These are phyloP conservation scores for Hapsidospora chrysogenum DNA, from an alignment of 495 filamentous ascomycete species.

Conservation along the genomic window DNA sequence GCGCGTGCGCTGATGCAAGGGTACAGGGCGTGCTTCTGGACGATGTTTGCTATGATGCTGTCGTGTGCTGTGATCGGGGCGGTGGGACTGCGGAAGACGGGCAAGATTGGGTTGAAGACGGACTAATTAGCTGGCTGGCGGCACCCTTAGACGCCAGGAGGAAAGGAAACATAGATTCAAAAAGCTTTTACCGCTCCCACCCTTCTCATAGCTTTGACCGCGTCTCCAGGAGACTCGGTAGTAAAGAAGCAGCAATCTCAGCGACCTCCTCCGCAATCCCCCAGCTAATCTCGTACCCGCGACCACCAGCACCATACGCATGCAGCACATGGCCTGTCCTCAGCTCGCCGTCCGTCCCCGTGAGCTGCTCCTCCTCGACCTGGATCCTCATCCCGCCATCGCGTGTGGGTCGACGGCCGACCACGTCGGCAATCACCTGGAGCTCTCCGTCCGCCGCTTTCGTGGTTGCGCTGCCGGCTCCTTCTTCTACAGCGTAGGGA, in stretches of 20 bases:
- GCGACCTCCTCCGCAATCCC: conserved; percentile 24
- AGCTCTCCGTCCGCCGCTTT: conserved; percentile 15
- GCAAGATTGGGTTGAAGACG: conserved; percentile 5
- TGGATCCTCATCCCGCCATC: conserved; percentile 25
- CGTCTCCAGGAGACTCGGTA: too few relatives aligned
- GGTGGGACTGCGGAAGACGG: conserved; percentile 15
- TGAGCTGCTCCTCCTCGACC: conserved; percentile 19
- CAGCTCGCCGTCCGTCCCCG: conserved; percentile 3
- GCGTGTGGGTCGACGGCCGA: conserved; percentile 25
- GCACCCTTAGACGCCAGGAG: too few relatives aligned
- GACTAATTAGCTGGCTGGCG: neutral
- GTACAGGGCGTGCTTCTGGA: conserved; percentile 45
- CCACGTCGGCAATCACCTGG: conserved; percentile 24
- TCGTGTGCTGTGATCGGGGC: conserved; percentile 14
- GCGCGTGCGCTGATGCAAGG: conserved; percentile 32
- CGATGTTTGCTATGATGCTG: conserved; percentile 26
- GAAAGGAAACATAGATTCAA: too few relatives aligned
- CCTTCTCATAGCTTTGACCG: too few relatives aligned
- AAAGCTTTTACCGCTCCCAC: too few relatives aligned
- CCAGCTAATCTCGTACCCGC: conserved; percentile 38
- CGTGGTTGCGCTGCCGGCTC: conserved; percentile 8
- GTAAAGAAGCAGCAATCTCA: neutral
- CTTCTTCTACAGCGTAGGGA: neutral
- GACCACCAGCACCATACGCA: conserved; percentile 46
- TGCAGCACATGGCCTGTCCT: conserved; percentile 29